Evolutionary conservation across 1,139 yeast genomes (phyloP), one percentile per base, ranked within the genome.

Genomic region (Eremothecium sinecaudum): DNA sequence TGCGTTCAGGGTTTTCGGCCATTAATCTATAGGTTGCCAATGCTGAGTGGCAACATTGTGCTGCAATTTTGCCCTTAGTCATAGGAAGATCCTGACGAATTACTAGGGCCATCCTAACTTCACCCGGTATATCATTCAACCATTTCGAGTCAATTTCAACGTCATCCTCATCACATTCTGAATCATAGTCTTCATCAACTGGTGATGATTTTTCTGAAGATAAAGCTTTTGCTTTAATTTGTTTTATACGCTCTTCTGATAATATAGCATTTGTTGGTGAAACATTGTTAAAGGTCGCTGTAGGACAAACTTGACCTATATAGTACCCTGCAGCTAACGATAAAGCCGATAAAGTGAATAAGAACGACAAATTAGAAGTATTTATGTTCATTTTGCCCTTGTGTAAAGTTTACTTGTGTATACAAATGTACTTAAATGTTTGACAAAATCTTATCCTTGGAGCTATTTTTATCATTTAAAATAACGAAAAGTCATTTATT

Each of bases 41-140:
- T 0, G 98, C 92, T n/a, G 98, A 98, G 62, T 90, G 99, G 34
- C 86, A 79, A 57, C 97, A 87, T 58, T 90, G 99, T 2, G 98
- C 98, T 2, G 97, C 97, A 1, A 83, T 81, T 56, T 92, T 92
- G 22, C 98, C 98, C 59, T 84, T 86, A 30, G 82, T 78, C 98
- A 90, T 90, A 36, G 75, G 78, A 43, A 90, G 64, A 56, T 90
- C 98, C 28, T 80, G 83, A 40, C 98, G 75, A 1, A 90, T 87
- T 2, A 86, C 74, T 24, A 92, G 64, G 0, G 92, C 86, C 94
- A 90, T 80, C 45, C 86, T 67, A 28, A 81, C 87, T 56, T 82
- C 94, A 3, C 83, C 90, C 2, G 76, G 82, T 13, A 76, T 62
- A 14, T 66, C 73, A 47, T 79, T 79, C 42, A 79, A 60, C 2